Base-by-base conservation (phyloP, 257 asterid species). In the Scutellaria baicalensis region DNA sequence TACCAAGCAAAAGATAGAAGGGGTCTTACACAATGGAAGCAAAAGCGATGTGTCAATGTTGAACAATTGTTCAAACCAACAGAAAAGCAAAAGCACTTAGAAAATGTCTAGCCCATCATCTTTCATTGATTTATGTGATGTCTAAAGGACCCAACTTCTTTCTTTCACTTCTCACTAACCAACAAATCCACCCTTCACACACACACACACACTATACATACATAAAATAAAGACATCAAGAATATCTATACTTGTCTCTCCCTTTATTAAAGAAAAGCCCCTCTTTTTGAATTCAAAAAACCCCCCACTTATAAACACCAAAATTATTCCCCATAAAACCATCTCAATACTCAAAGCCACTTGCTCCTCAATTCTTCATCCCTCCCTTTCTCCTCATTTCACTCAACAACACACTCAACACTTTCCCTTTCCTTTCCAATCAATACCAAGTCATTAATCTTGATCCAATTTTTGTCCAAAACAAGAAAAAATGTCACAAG, bases 211-310 rank as follows among this genome's bases (percentile, higher is more conserved):
- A n/a, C n/a, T n/a, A n/a, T n/a, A n/a, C 70, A 12, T 13, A 10
- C 3, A 40, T 9, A 72, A 66, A 77, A 27, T 1, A 27, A 27
- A 80, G 66, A 77, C 93, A 82, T 57, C 75, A 70, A 74, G 86
- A 85, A 87, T 80, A 78, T 81, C 88, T 84, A 77, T 84, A 76
- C 64, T 69, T 80, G 70, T 78, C 83, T 75, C 72, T 76, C 82
- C 72, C 92, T 88, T 88, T 89, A 84, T 72, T 84, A 86, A 89
- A 86, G 87, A 77, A 72, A 74, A 79, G 63, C 75, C 69, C 64
- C 57, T 64, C 69, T 71, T 85, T 86, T 88, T 64, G 56, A 78
- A 77, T 82, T 85, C 84, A 80, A 83, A 77, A 60, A 60, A 21
- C 63, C 60, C 64, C 57, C 48, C 33, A 43, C 56, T 60, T 20